Base-by-base conservation (phyloP, 371 early-diverging fungal species). In the Actinomucor elegans region DNA sequence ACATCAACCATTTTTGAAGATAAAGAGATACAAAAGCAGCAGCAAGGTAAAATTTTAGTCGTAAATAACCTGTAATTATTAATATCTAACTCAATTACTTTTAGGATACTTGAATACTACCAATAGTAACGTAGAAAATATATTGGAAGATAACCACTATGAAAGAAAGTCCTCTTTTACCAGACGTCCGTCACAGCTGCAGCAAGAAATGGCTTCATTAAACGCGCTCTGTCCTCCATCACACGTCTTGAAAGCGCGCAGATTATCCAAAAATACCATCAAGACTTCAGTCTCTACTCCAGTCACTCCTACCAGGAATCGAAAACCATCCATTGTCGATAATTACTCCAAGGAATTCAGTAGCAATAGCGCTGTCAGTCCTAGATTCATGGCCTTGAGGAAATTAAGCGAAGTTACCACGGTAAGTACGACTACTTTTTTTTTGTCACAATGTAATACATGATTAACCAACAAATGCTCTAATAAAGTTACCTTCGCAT, bases 351-450 rank as follows among this genome's bases (percentile, higher is more conserved):
- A 54, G 23, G 55, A 60, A 9, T 36, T 48, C 10, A 43, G 58
- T 29, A 56, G 41, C 32, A 59, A 60, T 11, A 74, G 75, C 48
- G 75, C 75, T 4, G 75, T 74, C 6, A 74, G 75, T 27, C 75
- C 75, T 1, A 58, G 71, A 34, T 74, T 74, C 28, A 74, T 74
- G 75, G 69, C 71, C 0, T 41, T 74, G 7, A 53, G 75, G 5
- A 74, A 74, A 59, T 47, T 74, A 10, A 74, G 71, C 29, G 70
- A 66, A 43, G 66, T 66, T 2, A 52, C 57, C 6, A 42, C 55
- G 35, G 73, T 68, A 64, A 53, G 55, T 60, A 12, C n/a, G n/a
- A n/a, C n/a, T n/a, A n/a, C n/a, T n/a, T n/a, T n/a, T n/a, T n/a
- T 31, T 20, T 11, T 18, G 9, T 14, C 34, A 34, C 15, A 3